phyloP scores from a whole-genome alignment of 352 stramenopile species.

The Phytophthora cactorum region DNA sequence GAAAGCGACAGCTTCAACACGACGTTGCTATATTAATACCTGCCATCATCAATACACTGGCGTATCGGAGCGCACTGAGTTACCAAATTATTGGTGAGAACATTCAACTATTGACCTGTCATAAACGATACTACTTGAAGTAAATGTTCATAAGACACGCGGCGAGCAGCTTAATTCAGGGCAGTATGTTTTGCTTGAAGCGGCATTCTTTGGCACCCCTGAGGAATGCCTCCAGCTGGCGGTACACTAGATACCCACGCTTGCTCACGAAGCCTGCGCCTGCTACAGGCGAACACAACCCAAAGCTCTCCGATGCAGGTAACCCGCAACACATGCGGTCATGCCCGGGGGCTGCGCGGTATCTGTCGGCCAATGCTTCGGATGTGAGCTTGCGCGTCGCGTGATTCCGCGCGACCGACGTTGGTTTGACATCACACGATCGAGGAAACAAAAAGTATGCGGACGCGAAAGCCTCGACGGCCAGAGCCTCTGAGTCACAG shows the following conservation, averaged over 20 bases:
- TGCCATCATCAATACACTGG: constrained; percentile 4
- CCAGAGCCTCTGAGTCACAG: background rate
- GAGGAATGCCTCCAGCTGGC: constrained; percentile 13
- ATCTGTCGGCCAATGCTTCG: constrained; percentile 23
- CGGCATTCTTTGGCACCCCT: too few species aligned
- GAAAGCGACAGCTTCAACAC: background rate
- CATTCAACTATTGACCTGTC: background rate
- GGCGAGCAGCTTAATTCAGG: too few species aligned
- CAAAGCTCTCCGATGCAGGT: background rate
- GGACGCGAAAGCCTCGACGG: constrained; percentile 7
- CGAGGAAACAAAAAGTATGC: constrained; percentile 22
- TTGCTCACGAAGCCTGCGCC: too few species aligned
- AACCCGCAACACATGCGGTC: constrained; percentile 2
- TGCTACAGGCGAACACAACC: too few species aligned
- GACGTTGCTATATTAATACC: background rate
- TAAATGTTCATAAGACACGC: too few species aligned
- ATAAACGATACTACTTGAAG: constrained; percentile 2
- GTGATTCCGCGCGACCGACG: constrained; percentile 19
- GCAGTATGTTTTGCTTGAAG: too few species aligned
- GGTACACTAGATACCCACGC: too few species aligned
- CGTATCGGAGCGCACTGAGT: background rate
- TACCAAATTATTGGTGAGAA: background rate
- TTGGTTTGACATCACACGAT: constrained; percentile 28
- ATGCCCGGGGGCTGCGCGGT: background rate
- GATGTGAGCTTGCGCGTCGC: constrained; percentile 27